Percentiles rank a stretch among this genome's conserved stretches.
Evolutionary conservation across 2,329 filamentous ascomycete species (phyloP).

Genomic region (Phyllosticta citribraziliensis): DNA sequence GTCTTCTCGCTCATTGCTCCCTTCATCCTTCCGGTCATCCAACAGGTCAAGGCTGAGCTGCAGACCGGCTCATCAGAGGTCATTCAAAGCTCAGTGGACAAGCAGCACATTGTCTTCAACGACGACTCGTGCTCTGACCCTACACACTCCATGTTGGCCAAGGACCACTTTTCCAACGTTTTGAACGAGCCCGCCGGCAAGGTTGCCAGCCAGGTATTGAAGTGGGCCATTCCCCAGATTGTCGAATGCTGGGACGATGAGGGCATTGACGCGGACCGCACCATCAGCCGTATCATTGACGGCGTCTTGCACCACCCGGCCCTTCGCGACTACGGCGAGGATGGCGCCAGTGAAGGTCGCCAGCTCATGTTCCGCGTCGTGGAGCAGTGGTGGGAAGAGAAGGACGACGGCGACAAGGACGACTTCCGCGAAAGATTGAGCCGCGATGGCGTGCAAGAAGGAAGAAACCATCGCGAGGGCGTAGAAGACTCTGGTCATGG

Average conservation of each 20-base stretch:
- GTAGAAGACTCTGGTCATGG: constrained; percentile 78
- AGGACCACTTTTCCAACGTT: constrained; percentile 86
- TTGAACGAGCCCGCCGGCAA: constrained; percentile 83
- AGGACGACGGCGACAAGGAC: constrained; percentile 52
- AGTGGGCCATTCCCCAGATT: constrained; percentile 81
- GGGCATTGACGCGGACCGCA: constrained; percentile 54
- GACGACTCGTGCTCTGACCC: constrained; percentile 70
- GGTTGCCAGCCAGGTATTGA: constrained; percentile 66
- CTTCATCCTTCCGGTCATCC: constrained; percentile 75
- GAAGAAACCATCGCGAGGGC: constrained; percentile 78
- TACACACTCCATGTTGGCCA: constrained; percentile 91
- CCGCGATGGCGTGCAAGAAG: constrained; percentile 64
- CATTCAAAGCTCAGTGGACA: constrained; percentile 70
- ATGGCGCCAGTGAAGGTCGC: constrained; percentile 64
- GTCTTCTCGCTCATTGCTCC: constrained; percentile 88
- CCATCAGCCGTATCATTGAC: constrained; percentile 65
- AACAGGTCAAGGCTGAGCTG: constrained; percentile 78
- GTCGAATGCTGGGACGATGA: constrained; percentile 84
- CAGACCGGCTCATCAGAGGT: constrained; percentile 78
- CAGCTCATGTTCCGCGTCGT: constrained; percentile 70
- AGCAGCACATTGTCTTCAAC: constrained; percentile 80
- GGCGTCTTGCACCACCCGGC: constrained; percentile 87
- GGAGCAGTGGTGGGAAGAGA: constrained; percentile 69
- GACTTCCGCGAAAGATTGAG: constrained; percentile 66
- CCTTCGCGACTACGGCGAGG: constrained; percentile 57